phyloP scores from a whole-genome alignment of 2,329 filamentous ascomycete genomes.

The Colletotrichum navitas region DNA sequence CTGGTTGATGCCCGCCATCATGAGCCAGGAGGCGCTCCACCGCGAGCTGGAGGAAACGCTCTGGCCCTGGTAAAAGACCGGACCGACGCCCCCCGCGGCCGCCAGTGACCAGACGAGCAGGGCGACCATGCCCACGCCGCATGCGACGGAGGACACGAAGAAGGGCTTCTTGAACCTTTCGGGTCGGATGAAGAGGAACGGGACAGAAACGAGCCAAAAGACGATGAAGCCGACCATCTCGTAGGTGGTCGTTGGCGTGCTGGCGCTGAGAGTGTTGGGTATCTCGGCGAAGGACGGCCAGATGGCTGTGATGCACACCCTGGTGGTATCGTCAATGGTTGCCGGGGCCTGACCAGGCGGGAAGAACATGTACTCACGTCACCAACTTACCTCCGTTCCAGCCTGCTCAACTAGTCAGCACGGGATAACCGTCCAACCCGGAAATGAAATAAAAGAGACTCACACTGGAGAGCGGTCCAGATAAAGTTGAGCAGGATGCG shows the following conservation, averaged over 20 bases:
- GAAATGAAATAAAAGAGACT: neutral
- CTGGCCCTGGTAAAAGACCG: slow-evolving; percentile 52
- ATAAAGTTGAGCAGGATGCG: slow-evolving; percentile 63
- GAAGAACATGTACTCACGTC: neutral
- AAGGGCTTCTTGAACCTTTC: slow-evolving; percentile 63
- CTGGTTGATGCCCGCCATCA: slow-evolving; percentile 53
- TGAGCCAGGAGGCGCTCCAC: slow-evolving; percentile 53
- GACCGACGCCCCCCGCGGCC: slow-evolving; percentile 57
- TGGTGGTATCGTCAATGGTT: slow-evolving; percentile 8
- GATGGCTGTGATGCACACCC: slow-evolving; percentile 57
- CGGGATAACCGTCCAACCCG: neutral
- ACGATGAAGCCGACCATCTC: slow-evolving; percentile 63
- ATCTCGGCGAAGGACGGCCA: slow-evolving; percentile 60
- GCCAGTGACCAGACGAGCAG: slow-evolving; percentile 62
- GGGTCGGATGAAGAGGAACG: slow-evolving; percentile 60
- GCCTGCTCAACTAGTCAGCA: neutral
- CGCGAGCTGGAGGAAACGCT: slow-evolving; percentile 4
- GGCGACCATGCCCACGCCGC: slow-evolving; percentile 58
- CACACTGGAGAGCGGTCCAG: slow-evolving; percentile 47
- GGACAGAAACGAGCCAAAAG: slow-evolving; percentile 64
- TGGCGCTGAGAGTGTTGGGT: slow-evolving; percentile 57
- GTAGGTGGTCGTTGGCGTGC: slow-evolving; percentile 53
- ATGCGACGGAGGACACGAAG: slow-evolving; percentile 57
- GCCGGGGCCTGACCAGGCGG: neutral
- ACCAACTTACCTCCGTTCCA: slow-evolving; percentile 19